Conservation (phyloP, 1,284 basidiomycete genomes). For the Pseudozyma tsukubaensis region DNA sequence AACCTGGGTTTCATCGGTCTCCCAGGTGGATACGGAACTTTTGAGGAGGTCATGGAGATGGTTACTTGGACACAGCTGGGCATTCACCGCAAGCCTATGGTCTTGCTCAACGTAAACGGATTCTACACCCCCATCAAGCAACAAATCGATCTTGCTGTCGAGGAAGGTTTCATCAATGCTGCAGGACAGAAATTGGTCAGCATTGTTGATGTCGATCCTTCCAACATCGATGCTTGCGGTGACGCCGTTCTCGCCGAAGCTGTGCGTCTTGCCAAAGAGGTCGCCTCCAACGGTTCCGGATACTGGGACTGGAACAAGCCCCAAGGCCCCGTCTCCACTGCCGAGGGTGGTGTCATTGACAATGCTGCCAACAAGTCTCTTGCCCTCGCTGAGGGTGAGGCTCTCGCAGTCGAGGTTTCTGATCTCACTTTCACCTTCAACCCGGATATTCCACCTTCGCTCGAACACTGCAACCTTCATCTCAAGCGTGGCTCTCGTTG, state of each 20-base stretch:
- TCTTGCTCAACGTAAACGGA: conserved; percentile 82
- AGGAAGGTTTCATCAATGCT: conserved; percentile 75
- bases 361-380: conserved; percentile 33
- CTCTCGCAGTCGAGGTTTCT: conserved; percentile 59
- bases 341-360: conserved; percentile 33
- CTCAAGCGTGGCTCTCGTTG: conserved; percentile 62
- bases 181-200: conserved; percentile 48
- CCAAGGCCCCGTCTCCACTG: conserved; percentile 32
- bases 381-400: conserved; percentile 27
- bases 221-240: conserved; percentile 75
- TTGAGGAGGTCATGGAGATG: conserved; percentile 90
- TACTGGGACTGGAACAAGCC: conserved; percentile 64
- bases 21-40: conserved; percentile 91
- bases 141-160: conserved; percentile 77
- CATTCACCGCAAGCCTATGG: conserved; percentile 86
- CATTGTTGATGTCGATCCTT: conserved; percentile 75
- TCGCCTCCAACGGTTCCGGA: conserved; percentile 46
- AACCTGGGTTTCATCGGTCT: conserved; percentile 82
- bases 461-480: conserved; percentile 58
- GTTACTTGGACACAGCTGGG: conserved; percentile 90
- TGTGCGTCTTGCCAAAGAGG: conserved; percentile 31
- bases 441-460: conserved; percentile 48
- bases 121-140: conserved; percentile 83
- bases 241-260: conserved; percentile 57
- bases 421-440: conserved; percentile 62